Evolutionary conservation across 1,139 yeast genomes (phyloP), one percentile per base, ranked within the genome.

Genomic region (Pichia cactophila): DNA sequence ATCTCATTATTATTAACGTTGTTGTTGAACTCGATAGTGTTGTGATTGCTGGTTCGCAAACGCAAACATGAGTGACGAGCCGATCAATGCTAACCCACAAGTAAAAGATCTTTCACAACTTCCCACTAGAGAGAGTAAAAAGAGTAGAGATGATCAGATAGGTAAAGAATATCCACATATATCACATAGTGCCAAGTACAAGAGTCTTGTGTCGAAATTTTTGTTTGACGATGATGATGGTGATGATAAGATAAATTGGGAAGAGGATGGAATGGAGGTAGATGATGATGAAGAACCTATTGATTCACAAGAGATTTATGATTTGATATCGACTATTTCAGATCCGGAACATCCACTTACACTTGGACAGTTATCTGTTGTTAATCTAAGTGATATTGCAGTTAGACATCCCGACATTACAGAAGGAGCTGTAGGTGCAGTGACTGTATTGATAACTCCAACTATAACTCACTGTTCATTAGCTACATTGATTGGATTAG

Each of bases 341-440:
- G 99, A 94, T 64, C 99, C 99, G 2, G 99, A 94, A 62, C 99
- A 94, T 65, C 99, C 99, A 0, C 72, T 94, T 41, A 86, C 97
- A 0, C 72, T 94, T 51, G 98, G 97, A 0, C 98, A 94, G 66
- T 74, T 94, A 17, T 94, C 97, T 0, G 97, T 94, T 42, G 96
- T 94, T 2, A 89, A 89, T 61, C 71, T 94, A 46, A 75, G 75
- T 2, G 96, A 94, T 63, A 92, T 94, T 50, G 65, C 69, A 38
- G 88, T 94, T 9, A 71, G 70, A 1, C 83, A 85, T 56, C 73
- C 79, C 8, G 49, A 54, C 31, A 23, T 43, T 2, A 58, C 61
- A 26, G 67, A 66, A 39, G 70, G 72, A 33, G 61, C 68, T 14
- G 78, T 78, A 42, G 86, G 94, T 0, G 88, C 85, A 55, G 88